Conservation (phyloP, 2,329 filamentous ascomycete species). For the Ilyonectria sp. region DNA sequence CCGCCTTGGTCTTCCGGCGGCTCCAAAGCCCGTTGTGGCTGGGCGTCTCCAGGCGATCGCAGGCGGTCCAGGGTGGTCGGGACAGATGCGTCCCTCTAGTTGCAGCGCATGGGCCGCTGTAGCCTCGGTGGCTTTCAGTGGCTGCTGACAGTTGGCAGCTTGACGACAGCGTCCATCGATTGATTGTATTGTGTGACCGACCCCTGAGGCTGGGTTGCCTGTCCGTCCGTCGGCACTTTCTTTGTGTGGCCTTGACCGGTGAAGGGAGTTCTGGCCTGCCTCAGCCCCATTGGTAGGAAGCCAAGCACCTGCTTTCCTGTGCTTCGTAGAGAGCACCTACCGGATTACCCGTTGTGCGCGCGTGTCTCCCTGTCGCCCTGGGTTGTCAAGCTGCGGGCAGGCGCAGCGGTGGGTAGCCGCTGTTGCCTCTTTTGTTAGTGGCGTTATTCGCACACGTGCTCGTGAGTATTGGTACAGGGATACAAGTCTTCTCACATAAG, state of each 20-base stretch:
- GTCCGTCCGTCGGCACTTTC: not conserved
- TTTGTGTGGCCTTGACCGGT: not conserved
- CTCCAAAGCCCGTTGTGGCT: slow-evolving; percentile 12
- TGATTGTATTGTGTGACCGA: not conserved
- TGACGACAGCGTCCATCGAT: not conserved
- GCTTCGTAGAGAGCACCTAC: not conserved
- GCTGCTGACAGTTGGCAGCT: not conserved
- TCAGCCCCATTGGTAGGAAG: slow-evolving; percentile 7
- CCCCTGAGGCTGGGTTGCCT: not conserved
- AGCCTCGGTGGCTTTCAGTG: slow-evolving; percentile 26
- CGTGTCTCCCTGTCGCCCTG: not conserved
- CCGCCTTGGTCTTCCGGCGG: not conserved
- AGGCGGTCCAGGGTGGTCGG: not conserved
- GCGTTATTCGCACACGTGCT: too few species aligned
- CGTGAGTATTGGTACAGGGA: too few species aligned
- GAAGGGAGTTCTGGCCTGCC: not conserved
- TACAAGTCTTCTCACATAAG: too few species aligned
- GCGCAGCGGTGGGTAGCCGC: slow-evolving; percentile 5
- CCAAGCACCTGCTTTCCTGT: not conserved
- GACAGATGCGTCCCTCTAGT: not conserved
- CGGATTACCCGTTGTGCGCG: slow-evolving; percentile 4
- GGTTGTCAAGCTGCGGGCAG: not conserved
- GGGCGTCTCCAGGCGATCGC: slow-evolving; percentile 9
- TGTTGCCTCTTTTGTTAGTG: slow-evolving; percentile 8
- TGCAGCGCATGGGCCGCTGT: slow-evolving; percentile 12